Evolutionary conservation across 2,329 filamentous ascomycete genomes (phyloP).

Genomic region (Peltaster fructicola): DNA sequence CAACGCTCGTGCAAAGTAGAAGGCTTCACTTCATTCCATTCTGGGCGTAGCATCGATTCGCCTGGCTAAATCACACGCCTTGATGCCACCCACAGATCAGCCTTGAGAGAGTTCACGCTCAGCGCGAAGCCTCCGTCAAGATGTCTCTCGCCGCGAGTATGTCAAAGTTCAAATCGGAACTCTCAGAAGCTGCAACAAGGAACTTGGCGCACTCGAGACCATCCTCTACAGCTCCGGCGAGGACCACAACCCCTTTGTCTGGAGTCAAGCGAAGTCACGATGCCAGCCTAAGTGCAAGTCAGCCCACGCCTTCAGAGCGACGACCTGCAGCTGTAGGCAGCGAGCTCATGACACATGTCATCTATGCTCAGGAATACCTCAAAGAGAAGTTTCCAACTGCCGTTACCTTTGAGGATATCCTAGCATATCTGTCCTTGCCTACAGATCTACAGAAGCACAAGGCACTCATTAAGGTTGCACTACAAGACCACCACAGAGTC

Average conservation of each 20-base stretch:
- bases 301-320: constrained; percentile 1
- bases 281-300: constrained; percentile 6
- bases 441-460: constrained; percentile 20
- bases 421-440: constrained; percentile 60
- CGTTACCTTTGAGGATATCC: constrained; percentile 56
- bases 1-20: no score
- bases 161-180: constrained; percentile 15
- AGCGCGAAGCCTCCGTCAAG: constrained; percentile 5
- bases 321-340: constrained; percentile 36
- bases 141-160: constrained; percentile 17
- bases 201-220: constrained; percentile 14
- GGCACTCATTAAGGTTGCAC: constrained; percentile 49
- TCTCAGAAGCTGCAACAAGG: constrained; percentile 13
- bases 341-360: constrained; percentile 73
- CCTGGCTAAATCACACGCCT: no score
- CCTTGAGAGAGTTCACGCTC: no score
- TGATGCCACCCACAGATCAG: no score
- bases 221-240: constrained; percentile 7
- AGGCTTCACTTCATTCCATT: no score
- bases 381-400: constrained; percentile 45
- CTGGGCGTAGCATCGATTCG: no score
- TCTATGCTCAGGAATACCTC: constrained; percentile 72
- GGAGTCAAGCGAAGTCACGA: constrained; percentile 27
- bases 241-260: no score
- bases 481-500: constrained; percentile 49